Conservation (phyloP, 225 moss, liverwort and hornwort species). For the Physcomitrium patens region DNA sequence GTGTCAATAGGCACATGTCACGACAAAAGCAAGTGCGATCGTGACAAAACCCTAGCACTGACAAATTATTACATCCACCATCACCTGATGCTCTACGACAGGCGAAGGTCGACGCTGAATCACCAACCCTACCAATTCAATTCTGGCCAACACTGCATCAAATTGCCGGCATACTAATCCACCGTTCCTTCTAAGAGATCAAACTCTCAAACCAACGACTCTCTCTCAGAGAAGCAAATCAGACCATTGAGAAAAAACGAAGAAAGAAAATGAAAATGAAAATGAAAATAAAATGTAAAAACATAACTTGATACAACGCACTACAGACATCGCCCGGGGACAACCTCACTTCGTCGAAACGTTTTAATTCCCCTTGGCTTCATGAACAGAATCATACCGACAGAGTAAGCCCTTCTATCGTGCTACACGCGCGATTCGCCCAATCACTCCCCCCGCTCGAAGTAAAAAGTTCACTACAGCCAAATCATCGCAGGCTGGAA, state of each 20-base stretch:
- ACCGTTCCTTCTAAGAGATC: neutral
- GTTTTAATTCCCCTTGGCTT: conserved; percentile 21
- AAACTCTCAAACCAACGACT: conserved; percentile 21
- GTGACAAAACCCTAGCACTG: conserved; percentile 39
- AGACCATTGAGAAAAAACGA: too few species aligned
- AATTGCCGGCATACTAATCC: neutral
- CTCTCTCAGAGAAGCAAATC: neutral
- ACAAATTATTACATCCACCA: conserved; percentile 12
- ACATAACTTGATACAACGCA: neutral
- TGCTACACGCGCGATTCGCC: neutral
- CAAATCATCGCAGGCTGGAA: neutral
- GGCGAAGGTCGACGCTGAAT: conserved; percentile 9
- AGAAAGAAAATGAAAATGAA: too few species aligned
- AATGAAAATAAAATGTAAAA: too few species aligned
- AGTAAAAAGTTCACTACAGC: neutral
- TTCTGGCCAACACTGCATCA: conserved; percentile 23
- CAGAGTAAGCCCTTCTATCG: neutral
- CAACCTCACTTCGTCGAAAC: neutral
- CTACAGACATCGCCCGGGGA: neutral
- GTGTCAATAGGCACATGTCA: neutral
- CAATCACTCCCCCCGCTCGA: conserved; percentile 15
- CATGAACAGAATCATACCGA: conserved; percentile 17
- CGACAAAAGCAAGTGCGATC: conserved; percentile 23
- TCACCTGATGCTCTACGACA: neutral
- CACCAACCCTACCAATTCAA: conserved; percentile 34